Conservation (phyloP, 164 flowering plant genomes). For the Stephania japonica region DNA sequence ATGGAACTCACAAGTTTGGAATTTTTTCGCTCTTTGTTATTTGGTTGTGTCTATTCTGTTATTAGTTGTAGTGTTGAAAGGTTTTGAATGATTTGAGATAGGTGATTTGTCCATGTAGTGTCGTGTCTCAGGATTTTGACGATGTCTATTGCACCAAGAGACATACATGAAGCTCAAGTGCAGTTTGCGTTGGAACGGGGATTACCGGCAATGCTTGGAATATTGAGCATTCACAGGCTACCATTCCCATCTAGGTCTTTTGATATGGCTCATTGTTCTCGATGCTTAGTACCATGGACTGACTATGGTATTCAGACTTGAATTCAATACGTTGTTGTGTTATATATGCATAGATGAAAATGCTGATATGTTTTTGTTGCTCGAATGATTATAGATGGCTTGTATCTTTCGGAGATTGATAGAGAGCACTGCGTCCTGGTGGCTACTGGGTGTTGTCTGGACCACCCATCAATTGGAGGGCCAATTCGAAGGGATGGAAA, state of each 20-base stretch:
- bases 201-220: slow-evolving; percentile 55
- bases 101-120: too few species aligned
- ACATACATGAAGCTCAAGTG: slow-evolving; percentile 57
- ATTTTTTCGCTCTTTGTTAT: too few species aligned
- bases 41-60: too few species aligned
- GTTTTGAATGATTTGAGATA: too few species aligned
- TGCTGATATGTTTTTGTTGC: slow-evolving; percentile 5
- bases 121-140: too few species aligned
- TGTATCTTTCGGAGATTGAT: slow-evolving; percentile 50
- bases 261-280: slow-evolving; percentile 61
- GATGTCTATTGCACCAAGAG: slow-evolving; percentile 67
- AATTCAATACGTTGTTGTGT: neutral
- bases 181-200: slow-evolving; percentile 64
- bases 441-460: slow-evolving; percentile 67
- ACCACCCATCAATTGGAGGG: slow-evolving; percentile 52
- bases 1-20: too few species aligned
- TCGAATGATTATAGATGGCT: slow-evolving; percentile 34
- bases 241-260: slow-evolving; percentile 59
- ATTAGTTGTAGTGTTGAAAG: too few species aligned
- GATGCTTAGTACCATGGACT: slow-evolving; percentile 58
- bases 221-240: slow-evolving; percentile 46
- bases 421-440: slow-evolving; percentile 58
- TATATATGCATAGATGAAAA: neutral
- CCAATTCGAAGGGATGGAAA: slow-evolving; percentile 32
- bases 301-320: slow-evolving; percentile 28